Evolutionary conservation across 495 filamentous ascomycete genomes (phyloP).

Genomic region (Friedmanniomyces endolithicus): DNA sequence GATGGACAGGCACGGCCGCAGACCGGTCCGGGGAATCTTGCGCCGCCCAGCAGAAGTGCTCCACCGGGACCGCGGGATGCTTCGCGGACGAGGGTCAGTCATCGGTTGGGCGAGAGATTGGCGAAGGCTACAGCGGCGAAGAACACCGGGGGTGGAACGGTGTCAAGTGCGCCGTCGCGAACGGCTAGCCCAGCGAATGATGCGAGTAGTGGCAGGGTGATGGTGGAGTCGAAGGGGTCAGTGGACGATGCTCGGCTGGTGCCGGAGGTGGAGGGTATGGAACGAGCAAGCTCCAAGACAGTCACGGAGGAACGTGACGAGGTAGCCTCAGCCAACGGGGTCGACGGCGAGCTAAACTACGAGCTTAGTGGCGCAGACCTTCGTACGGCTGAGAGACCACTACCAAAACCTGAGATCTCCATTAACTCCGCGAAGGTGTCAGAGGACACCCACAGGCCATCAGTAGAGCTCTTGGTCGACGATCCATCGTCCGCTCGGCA

Average conservation of each 20-base stretch:
- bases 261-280: neutral
- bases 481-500: neutral
- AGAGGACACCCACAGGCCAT: constrained; percentile 5
- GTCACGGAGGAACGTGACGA: neutral
- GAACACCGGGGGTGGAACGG: constrained; percentile 1
- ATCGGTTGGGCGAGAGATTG: constrained; percentile 64
- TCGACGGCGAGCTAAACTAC: neutral
- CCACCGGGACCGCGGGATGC: constrained; percentile 6
- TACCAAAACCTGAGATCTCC: constrained; percentile 9
- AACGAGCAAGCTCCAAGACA: neutral
- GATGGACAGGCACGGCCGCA: neutral
- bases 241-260: neutral
- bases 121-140: constrained; percentile 19
- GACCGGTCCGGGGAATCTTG: constrained; percentile 6
- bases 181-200: constrained; percentile 8
- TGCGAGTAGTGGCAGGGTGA: neutral
- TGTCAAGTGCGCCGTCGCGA: neutral
- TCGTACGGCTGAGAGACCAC: neutral
- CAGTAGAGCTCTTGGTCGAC: constrained; percentile 1
- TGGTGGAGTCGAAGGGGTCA: neutral
- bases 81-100: constrained; percentile 44
- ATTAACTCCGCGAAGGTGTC: constrained; percentile 18
- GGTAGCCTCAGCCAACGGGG: no score
- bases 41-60: neutral
- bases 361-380: neutral